Base-by-base conservation (phyloP, 2,329 filamentous ascomycete species). In the Arthrocladium fulminans region DNA sequence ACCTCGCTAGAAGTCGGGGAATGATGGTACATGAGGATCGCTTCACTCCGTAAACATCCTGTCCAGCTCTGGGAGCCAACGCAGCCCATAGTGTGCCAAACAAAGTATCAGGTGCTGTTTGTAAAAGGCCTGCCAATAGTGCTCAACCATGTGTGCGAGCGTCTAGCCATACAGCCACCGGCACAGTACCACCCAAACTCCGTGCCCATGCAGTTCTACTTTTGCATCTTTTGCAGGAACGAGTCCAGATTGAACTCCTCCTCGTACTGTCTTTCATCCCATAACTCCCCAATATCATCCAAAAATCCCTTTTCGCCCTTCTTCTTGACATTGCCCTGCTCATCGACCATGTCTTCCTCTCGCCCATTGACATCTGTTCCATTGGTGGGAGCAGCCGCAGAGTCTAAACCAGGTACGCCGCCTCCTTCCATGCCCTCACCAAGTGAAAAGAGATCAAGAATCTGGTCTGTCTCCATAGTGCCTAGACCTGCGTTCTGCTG, bases 391-490 rank as follows among this genome's bases (percentile, higher is more conserved):
- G 19, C 22, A 35, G 30, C 19, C n/a, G 32, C 3, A 13, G 12
- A 10, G n/a, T 47, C 44, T 17, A 47, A 20, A 32, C 72, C 79
- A 2, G 85, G 82, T 35, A 82, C 84, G 24, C 74, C 73, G 23
- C 70, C 71, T 5, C 64, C 67, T 7, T 72, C 70, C 7, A 68
- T 68, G 4, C 82, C 76, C 57, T 94, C 88, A 47, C 86, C 85
- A 6, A 98, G 75, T 59, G 85, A 97, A 74, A 98, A 98, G 40
- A 98, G 78, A 61, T 98, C 92, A 2, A 98, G 78, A 51, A 98
- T 94, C 67, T 98, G 89, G 62, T 97, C 92, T 32, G 94, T 98
- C 66, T 97, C 90, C 92, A 98, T 98, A 12, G 88, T 94, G 46
- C 78, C 84, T 1, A 98, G 71, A 1, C 92, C 92, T 1, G 92